phyloP scores from a whole-genome alignment of 495 filamentous ascomycete genomes.

The Penicillium lagena region DNA sequence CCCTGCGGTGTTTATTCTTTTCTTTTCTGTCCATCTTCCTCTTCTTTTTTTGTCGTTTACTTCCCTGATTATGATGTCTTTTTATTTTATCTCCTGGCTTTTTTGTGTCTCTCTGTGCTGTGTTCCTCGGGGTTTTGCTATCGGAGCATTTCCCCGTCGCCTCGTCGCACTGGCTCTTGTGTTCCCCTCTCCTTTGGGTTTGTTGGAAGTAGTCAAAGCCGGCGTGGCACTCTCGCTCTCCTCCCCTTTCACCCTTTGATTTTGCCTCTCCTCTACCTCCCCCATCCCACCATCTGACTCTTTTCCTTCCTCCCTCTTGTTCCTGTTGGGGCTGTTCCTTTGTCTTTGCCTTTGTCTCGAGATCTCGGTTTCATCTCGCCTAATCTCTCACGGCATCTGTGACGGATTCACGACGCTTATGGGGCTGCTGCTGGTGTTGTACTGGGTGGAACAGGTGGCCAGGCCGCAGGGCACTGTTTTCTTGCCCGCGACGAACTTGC shows the following conservation, averaged over 20 bases:
- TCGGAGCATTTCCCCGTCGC: slow-evolving; percentile 7
- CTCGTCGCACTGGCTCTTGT: not conserved
- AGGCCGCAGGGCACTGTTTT: slow-evolving; percentile 12
- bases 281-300: not conserved
- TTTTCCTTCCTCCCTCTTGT: slow-evolving; percentile 5
- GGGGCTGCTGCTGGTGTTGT: slow-evolving; percentile 20
- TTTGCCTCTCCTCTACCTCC: slow-evolving; percentile 1
- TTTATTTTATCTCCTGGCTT: slow-evolving; percentile 12
- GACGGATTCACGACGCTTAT: slow-evolving; percentile 23
- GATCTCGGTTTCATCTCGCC: slow-evolving; percentile 27
- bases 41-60: slow-evolving; percentile 14
- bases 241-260: not conserved
- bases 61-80: slow-evolving; percentile 2
- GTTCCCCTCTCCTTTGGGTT: slow-evolving; percentile 2
- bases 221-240: slow-evolving; percentile 13
- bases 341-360: slow-evolving; percentile 1
- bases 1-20: slow-evolving; percentile 15
- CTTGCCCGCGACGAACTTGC: slow-evolving; percentile 15
- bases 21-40: slow-evolving; percentile 2
- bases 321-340: slow-evolving; percentile 13
- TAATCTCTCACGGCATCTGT: slow-evolving; percentile 25
- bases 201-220: slow-evolving; percentile 19
- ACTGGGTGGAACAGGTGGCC: slow-evolving; percentile 23
- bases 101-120: slow-evolving; percentile 13
- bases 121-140: slow-evolving; percentile 8